Base-by-base conservation (phyloP, 441 rosid genomes). In the Viola pubescens region DNA sequence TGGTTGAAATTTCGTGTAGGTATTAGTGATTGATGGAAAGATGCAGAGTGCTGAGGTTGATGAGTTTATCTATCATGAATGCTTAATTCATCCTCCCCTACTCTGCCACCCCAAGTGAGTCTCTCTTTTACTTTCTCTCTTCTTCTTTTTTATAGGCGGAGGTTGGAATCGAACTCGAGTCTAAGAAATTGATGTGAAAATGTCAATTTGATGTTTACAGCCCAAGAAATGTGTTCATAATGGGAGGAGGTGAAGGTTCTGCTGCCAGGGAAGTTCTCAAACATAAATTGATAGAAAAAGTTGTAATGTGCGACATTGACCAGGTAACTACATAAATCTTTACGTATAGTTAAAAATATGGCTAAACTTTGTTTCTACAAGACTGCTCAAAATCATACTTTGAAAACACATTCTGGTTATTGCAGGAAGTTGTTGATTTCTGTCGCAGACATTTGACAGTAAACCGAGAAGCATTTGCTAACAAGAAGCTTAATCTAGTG, bases 231-330 rank as follows among this genome's bases (percentile, higher is more conserved):
- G 79, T 88, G 63, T 91, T 88, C 66, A 87, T 91, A 54, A 91
- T 91, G 98, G 98, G 98, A 59, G 98, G 96, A 37, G 98, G 96
- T 3, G 98, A 91, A 75, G 98, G 98, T 10, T 91, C 98, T 58
- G 86, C 98, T 42, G 96, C 98, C 11, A 87, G 98, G 65, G 98
- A 91, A 73, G 82, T 79, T 42, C 82, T 91, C 48, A 86, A 81
- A 78, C 96, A 91, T 64, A 69, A 70, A 40, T 66, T 85, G 0
- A 74, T 87, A 11, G 87, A 87, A 48, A 74, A 77, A 72, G 95
- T 91, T 16, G 95, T 91, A 68, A 88, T 91, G 96, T 91, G 98
- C 74, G 98, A 88, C 47, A 91, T 91, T 7, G 98, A 91, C 65
- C 73, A 81, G 90, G 97, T 91, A 73, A 52, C 2, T 44, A 50